Percentiles rank a stretch among this genome's conserved stretches.
Evolutionary conservation across 116 monocot genomes (phyloP).

Genomic region (Phalaenopsis hybrid): DNA sequence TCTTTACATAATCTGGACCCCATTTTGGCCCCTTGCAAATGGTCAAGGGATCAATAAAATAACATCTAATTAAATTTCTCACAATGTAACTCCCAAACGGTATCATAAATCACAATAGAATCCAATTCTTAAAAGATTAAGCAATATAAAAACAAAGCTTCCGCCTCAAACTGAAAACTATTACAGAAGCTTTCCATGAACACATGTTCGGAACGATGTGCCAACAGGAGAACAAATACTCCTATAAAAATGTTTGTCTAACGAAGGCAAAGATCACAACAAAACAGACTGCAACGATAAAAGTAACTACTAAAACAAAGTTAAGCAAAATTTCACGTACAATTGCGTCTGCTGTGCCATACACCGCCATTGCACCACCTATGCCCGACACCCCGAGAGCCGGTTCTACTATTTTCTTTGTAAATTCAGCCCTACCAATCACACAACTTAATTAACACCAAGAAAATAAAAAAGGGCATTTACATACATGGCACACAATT

Average conservation of each 20-base stretch:
- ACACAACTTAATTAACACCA: neutral
- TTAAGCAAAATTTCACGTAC: constrained; percentile 31
- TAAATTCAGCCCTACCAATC: constrained; percentile 73
- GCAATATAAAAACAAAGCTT: no score
- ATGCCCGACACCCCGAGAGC: constrained; percentile 84
- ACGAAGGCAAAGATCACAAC: neutral
- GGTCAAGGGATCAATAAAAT: neutral
- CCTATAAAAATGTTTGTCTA: neutral
- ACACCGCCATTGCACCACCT: constrained; percentile 92
- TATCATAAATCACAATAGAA: neutral
- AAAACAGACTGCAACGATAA: neutral
- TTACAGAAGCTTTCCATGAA: no score
- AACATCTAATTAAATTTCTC: neutral
- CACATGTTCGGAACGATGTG: neutral
- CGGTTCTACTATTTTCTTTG: constrained; percentile 72
- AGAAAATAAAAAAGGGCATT: neutral
- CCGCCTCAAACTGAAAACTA: no score
- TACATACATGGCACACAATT: no score
- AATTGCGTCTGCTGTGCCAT: constrained; percentile 68
- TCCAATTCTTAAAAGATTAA: neutral
- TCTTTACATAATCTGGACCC: no score
- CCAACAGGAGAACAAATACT: neutral
- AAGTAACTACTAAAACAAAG: neutral
- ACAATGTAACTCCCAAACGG: neutral
- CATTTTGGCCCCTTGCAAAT: neutral